Base-by-base conservation (phyloP, 1,139 yeast genomes). In the Ogataea hybrid region DNA sequence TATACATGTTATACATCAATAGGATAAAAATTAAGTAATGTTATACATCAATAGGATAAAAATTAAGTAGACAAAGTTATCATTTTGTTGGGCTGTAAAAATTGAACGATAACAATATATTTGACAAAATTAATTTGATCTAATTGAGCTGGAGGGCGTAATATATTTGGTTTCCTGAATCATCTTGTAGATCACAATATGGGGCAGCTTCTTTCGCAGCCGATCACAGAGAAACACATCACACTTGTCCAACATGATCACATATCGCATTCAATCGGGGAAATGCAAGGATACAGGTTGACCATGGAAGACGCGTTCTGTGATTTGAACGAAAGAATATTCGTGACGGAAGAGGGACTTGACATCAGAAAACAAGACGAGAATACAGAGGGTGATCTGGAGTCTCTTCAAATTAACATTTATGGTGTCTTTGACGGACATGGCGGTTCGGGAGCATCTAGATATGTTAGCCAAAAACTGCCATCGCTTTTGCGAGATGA, bases 341-440 rank as follows among this genome's bases (percentile, higher is more conserved):
- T 27, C 11, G 12, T 31, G 16, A 12, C 18, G 17, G 25, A 16
- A 21, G 25, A 37, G 16, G 22, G 17, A 6, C 16, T 10, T 16
- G 25, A 6, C 8, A 12, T n/a, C 10, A 17, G 20, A 20, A 7
- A 27, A 15, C 16, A 32, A 12, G 23, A 10, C 23, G 16, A 21
- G 6, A 20, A 17, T 3, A 10, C n/a, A 2, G 14, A 29, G n/a
- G 6, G 12, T 17, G 34, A 20, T 8, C 32, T 27, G 14, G 32
- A 15, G 28, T 40, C 46, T 9, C 32, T 66, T 21, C 61, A 61
- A 32, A 57, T 83, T 30, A 80, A 82, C 30, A 71, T 84, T 7
- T 82, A 81, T 59, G 88, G 83, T 0, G 85, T 84, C 4, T 84
- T 81, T 62, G 94, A 84, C 60, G 94, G 94, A 3, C 94, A 84